phyloP scores from a whole-genome alignment of 1,284 basidiomycete species.

The Malassezia obtusa region DNA sequence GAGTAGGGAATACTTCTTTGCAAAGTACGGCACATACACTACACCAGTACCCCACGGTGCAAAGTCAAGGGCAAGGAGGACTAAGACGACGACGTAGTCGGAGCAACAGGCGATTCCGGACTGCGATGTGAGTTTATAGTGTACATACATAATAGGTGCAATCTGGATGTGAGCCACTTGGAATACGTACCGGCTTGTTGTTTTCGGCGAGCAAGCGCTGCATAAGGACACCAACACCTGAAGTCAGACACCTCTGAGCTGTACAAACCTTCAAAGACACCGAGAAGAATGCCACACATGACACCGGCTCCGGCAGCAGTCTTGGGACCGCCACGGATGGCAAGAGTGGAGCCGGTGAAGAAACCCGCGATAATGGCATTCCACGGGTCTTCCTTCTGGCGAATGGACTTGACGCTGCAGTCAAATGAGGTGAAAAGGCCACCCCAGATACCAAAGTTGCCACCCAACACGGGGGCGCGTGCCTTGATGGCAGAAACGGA shows the following conservation, averaged over 20 bases:
- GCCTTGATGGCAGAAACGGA: slow-evolving; percentile 96
- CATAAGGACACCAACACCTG: slow-evolving; percentile 76
- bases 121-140: background rate
- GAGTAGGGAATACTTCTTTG: background rate
- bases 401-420: slow-evolving; percentile 84
- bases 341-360: slow-evolving; percentile 91
- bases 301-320: slow-evolving; percentile 81
- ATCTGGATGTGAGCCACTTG: slow-evolving; percentile 13
- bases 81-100: background rate
- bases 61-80: background rate
- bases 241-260: slow-evolving; percentile 53
- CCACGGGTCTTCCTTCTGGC: slow-evolving; percentile 99
- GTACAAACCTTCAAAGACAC: slow-evolving; percentile 57
- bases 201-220: slow-evolving; percentile 72
- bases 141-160: slow-evolving; percentile 30
- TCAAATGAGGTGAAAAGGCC: slow-evolving; percentile 70
- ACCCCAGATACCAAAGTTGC: slow-evolving; percentile 97
- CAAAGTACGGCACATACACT: background rate
- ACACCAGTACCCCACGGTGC: background rate
- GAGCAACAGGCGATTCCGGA: background rate
- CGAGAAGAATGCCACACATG: slow-evolving; percentile 89
- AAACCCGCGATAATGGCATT: slow-evolving; percentile 98
- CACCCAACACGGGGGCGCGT: slow-evolving; percentile 90
- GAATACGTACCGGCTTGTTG: slow-evolving; percentile 49
- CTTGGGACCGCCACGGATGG: slow-evolving; percentile 86